phyloP scores from a whole-genome alignment of 306 rosid species.

The Fragaria nilgerrensis region DNA sequence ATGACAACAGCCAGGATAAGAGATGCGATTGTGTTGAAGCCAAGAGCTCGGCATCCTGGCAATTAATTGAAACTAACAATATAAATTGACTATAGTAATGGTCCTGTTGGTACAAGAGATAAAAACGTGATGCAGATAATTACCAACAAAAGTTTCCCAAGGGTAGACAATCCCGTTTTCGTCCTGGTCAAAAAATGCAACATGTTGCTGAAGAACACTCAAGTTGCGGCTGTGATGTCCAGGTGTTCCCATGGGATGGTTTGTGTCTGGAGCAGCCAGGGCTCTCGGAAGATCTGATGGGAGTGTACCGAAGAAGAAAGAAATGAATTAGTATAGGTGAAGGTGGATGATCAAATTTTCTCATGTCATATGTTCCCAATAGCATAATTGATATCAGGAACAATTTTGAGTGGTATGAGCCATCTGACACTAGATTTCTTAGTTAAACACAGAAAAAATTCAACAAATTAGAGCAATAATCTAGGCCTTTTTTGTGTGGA shows the following conservation, averaged over 20 bases:
- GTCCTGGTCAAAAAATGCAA: constrained; percentile 73
- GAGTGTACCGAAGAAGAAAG: not conserved
- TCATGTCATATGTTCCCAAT: not conserved
- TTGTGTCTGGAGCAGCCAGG: constrained; percentile 63
- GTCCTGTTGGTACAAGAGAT: not conserved
- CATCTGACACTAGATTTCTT: not conserved
- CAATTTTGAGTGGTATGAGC: not conserved
- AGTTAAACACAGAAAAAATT: not conserved
- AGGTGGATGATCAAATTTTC: not conserved
- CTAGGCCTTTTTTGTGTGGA: no score
- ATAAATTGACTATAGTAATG: not conserved
- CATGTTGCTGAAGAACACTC: constrained; percentile 84
- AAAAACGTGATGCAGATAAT: not conserved
- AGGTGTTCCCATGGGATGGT: constrained; percentile 67
- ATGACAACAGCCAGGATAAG: constrained; percentile 38
- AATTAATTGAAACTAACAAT: not conserved
- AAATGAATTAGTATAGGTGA: not conserved
- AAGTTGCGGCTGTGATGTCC: constrained; percentile 52
- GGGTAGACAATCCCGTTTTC: constrained; percentile 79
- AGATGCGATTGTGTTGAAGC: constrained; percentile 63
- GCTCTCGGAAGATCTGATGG: constrained; percentile 68
- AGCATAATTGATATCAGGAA: not conserved
- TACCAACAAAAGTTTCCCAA: constrained; percentile 80
- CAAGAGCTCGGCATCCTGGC: constrained; percentile 68
- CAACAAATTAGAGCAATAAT: no score